Evolutionary conservation across 495 filamentous ascomycete species (phyloP).

Genomic region (Tuber melanosporum): DNA sequence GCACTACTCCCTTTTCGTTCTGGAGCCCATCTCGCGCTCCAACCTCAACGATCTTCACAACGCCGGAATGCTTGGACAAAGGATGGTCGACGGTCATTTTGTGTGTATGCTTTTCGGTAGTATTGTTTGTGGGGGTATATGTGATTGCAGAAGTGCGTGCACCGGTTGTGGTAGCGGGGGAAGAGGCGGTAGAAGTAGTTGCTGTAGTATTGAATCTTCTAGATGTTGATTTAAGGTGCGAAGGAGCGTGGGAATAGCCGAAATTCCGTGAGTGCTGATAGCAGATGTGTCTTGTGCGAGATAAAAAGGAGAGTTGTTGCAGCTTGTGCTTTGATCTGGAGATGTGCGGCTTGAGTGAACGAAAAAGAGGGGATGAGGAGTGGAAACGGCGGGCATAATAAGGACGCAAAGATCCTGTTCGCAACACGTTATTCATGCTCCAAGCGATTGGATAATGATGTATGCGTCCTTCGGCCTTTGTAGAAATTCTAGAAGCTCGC

Average conservation of each 20-base stretch:
- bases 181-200: neutral
- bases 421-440: slow-evolving; percentile 4
- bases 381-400: slow-evolving; percentile 35
- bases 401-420: slow-evolving; percentile 21
- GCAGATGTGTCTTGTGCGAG: neutral
- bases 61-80: slow-evolving; percentile 14
- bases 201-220: neutral
- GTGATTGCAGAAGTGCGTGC: slow-evolving; percentile 7
- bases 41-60: slow-evolving; percentile 69
- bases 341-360: slow-evolving; percentile 19
- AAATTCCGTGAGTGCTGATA: slow-evolving; percentile 5
- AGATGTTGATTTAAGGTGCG: neutral
- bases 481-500: neutral
- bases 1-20: slow-evolving; percentile 82
- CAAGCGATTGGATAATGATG: neutral
- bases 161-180: slow-evolving; percentile 3
- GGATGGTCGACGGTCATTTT: slow-evolving; percentile 27
- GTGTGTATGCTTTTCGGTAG: slow-evolving; percentile 9
- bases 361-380: slow-evolving; percentile 21
- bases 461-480: slow-evolving; percentile 4
- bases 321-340: slow-evolving; percentile 22
- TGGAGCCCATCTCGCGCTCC: slow-evolving; percentile 91
- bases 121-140: slow-evolving; percentile 11
- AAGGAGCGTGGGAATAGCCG: neutral
- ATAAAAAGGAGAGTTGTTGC: slow-evolving; percentile 21